Evolutionary conservation across 129 eudicot species (phyloP).

Genomic region (Pseudognaphalium luteoalbum): DNA sequence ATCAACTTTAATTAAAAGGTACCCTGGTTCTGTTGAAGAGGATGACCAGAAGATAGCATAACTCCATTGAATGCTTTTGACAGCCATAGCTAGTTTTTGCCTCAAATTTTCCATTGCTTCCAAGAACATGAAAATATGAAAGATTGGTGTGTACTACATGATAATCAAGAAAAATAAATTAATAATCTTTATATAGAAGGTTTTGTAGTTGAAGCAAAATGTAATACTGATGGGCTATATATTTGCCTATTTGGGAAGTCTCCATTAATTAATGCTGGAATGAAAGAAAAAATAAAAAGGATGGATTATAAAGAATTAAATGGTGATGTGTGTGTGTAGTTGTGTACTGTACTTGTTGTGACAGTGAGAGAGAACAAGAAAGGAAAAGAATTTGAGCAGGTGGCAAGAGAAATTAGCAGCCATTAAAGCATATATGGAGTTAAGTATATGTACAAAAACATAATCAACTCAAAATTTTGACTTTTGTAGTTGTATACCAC

Average conservation of each 20-base stretch:
- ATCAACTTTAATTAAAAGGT: conserved; percentile 7
- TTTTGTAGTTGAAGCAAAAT: conserved; percentile 1
- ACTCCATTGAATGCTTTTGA: conserved; percentile 82
- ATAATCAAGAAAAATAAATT: neutral
- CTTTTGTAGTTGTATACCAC: neutral
- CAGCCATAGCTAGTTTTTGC: conserved; percentile 65
- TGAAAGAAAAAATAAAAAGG: conserved; percentile 1
- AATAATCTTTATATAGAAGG: conserved; percentile 9
- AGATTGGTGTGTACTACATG: neutral
- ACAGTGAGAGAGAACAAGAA: neutral
- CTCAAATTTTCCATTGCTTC: conserved; percentile 47
- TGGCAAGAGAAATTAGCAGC: conserved; percentile 1
- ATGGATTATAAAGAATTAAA: neutral
- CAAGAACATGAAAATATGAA: neutral
- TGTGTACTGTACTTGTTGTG: conserved; percentile 18
- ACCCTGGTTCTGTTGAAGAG: conserved; percentile 67
- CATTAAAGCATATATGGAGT: neutral
- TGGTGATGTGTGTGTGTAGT: neutral
- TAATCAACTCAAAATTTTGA: neutral
- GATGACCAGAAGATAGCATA: conserved; percentile 91
- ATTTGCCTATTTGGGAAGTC: conserved; percentile 18
- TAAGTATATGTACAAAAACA: neutral
- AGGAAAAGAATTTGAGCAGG: conserved; percentile 3
- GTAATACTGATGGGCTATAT: conserved; percentile 18
- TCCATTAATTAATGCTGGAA: conserved; percentile 18